A percentile compares a stretch with the other conserved stretches of the same genome.
Evolutionary conservation across 495 filamentous ascomycete genomes (phyloP).

Genomic region (Cercophora samala): DNA sequence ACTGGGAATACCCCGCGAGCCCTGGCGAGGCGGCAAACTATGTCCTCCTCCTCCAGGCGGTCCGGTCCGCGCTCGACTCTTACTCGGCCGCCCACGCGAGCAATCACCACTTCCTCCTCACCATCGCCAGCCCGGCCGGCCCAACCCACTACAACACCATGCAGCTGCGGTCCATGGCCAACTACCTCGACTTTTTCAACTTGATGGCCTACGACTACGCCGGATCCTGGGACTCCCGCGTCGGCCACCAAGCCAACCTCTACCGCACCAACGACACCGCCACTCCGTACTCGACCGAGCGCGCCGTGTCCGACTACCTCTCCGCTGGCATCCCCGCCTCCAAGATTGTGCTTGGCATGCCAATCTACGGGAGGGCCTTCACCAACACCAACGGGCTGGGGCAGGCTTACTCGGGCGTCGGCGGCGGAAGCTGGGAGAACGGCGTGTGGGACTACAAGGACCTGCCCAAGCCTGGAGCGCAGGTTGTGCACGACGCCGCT

Average conservation of each 20-base stretch:
- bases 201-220: constrained; percentile 77
- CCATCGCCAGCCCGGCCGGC: constrained; percentile 62
- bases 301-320: constrained; percentile 68
- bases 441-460: constrained; percentile 85
- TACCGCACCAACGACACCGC: constrained; percentile 47
- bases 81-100: constrained; percentile 52
- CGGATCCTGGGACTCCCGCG: constrained; percentile 60
- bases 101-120: constrained; percentile 66
- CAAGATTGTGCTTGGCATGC: constrained; percentile 82
- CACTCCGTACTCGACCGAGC: constrained; percentile 68
- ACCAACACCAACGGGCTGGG: constrained; percentile 67
- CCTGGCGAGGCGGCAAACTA: constrained; percentile 63
- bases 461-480: constrained; percentile 48
- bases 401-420: constrained; percentile 58
- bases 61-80: constrained; percentile 61
- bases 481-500: constrained; percentile 44
- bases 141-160: constrained; percentile 66
- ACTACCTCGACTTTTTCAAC: constrained; percentile 79
- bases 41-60: constrained; percentile 65
- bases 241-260: constrained; percentile 77
- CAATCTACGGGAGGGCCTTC: constrained; percentile 83
- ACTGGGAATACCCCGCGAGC: constrained; percentile 57
- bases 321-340: constrained; percentile 53
- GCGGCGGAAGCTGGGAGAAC: constrained; percentile 65
- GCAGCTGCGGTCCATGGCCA: constrained; percentile 61